A percentile compares a stretch with the other conserved stretches of the same genome.
These are phyloP conservation scores for Colletotrichum sublineola DNA, from an alignment of 2,329 filamentous ascomycete genomes.

Conservation along the genomic window DNA sequence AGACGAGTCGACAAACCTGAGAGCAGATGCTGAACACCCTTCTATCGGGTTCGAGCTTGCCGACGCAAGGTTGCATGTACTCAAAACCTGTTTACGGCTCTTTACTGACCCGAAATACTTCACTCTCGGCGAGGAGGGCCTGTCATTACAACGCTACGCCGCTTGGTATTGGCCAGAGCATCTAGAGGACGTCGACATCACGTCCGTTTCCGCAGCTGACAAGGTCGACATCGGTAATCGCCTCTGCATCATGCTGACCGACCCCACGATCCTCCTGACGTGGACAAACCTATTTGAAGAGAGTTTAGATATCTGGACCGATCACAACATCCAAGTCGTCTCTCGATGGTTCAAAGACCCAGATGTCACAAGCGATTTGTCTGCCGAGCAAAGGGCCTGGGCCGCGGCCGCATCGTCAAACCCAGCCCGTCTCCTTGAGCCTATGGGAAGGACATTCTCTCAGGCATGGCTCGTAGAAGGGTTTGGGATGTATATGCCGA, in stretches of 20 bases:
- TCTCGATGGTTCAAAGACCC: conserved; percentile 53
- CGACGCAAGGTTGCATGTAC: conserved; percentile 53
- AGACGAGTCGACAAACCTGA: conserved; percentile 47
- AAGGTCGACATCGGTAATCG: conserved; percentile 52
- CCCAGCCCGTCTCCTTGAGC: conserved; percentile 52
- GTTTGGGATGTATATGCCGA: conserved; percentile 55
- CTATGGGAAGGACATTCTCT: conserved; percentile 55
- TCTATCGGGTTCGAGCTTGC: conserved; percentile 53
- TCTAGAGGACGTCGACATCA: conserved; percentile 51
- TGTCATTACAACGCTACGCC: conserved; percentile 51
- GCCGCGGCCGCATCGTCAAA: conserved; percentile 46
- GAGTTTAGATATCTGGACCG: conserved; percentile 57
- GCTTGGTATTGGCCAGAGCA: conserved; percentile 63
- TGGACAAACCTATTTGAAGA: conserved; percentile 59
- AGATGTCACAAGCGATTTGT: conserved; percentile 49
- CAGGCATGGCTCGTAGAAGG: conserved; percentile 54
- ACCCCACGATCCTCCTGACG: conserved; percentile 53
- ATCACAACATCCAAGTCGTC: conserved; percentile 54
- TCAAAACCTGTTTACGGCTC: conserved; percentile 56
- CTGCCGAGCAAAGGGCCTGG: conserved; percentile 50
- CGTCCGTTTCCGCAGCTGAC: conserved; percentile 45
- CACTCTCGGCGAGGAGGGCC: conserved; percentile 42
- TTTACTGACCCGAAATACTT: conserved; percentile 50
- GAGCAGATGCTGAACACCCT: conserved; percentile 34
- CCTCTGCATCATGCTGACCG: conserved; percentile 55